A percentile compares a stretch with the other conserved stretches of the same genome.
These are phyloP conservation scores for Dichotomocladium elegans DNA, from an alignment of 371 early-diverging fungal species.

Conservation along the genomic window DNA sequence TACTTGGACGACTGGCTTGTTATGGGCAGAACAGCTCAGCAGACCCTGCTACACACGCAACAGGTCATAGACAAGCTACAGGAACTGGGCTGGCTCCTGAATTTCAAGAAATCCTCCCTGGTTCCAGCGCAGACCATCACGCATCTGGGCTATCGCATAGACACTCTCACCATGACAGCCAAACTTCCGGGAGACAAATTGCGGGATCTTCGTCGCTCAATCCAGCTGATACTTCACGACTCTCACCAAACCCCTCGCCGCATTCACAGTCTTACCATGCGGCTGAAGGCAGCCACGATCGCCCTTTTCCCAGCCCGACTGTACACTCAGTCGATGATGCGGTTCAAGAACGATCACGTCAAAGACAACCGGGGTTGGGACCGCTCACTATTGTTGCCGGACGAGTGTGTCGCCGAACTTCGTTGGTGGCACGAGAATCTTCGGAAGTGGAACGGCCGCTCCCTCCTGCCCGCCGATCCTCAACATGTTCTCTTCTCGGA, in stretches of 20 bases:
- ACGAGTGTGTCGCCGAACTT: slow-evolving; percentile 10
- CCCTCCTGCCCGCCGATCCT: neutral
- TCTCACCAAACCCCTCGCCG: slow-evolving; percentile 2
- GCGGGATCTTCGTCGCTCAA: slow-evolving; percentile 5
- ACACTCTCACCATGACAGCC: slow-evolving; percentile 10
- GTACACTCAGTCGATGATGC: slow-evolving; percentile 4
- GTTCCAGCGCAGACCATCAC: slow-evolving; percentile 11
- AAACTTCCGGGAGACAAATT: slow-evolving; percentile 7
- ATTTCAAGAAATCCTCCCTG: slow-evolving; percentile 13
- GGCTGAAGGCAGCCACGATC: slow-evolving; percentile 15
- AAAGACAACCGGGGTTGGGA: neutral
- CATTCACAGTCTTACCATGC: slow-evolving; percentile 18
- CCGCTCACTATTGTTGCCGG: neutral
- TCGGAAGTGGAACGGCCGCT: slow-evolving; percentile 9
- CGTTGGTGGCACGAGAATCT: slow-evolving; percentile 9
- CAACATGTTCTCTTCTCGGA: slow-evolving; percentile 10
- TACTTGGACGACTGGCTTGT: slow-evolving; percentile 29
- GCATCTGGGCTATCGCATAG: slow-evolving; percentile 15
- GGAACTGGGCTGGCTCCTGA: slow-evolving; percentile 17
- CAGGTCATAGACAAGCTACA: neutral
- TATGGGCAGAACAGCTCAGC: slow-evolving; percentile 2
- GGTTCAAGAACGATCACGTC: slow-evolving; percentile 3
- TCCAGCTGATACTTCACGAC: neutral
- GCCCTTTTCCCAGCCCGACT: slow-evolving; percentile 21
- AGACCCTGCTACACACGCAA: neutral